A percentile compares a stretch with the other conserved stretches of the same genome.
Conservation (phyloP, 2,329 filamentous ascomycete genomes). For the Macrophomina pseudophaseolina region DNA sequence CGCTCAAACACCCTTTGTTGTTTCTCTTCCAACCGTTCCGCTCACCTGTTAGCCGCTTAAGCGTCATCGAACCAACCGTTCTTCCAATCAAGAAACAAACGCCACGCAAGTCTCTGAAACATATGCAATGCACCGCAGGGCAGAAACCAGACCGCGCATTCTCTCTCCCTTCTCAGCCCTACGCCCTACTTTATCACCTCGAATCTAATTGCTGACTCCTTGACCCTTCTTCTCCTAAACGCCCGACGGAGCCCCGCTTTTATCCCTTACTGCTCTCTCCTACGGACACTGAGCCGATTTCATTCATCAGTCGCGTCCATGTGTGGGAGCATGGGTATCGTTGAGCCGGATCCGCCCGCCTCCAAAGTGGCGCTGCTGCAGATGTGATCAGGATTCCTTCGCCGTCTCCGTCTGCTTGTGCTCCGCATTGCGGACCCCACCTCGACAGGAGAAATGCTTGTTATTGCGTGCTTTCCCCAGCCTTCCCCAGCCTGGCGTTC, state of each 20-base stretch:
- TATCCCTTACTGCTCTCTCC: not conserved
- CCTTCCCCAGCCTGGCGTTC: too few relatives aligned
- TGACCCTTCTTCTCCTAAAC: not conserved
- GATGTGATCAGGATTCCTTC: too few relatives aligned
- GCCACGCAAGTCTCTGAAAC: not conserved
- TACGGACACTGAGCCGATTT: not conserved
- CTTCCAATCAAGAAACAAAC: not conserved
- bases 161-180: conserved; percentile 12
- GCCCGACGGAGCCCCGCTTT: conserved; percentile 9
- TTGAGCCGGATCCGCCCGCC: too few relatives aligned
- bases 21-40: not conserved
- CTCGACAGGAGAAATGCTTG: too few relatives aligned
- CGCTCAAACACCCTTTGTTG: not conserved
- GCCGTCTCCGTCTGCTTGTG: too few relatives aligned
- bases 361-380: too few relatives aligned
- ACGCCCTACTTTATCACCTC: conserved; percentile 21
- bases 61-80: not conserved
- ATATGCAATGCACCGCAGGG: not conserved
- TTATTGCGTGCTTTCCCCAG: too few relatives aligned
- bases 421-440: too few relatives aligned
- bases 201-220: conserved; percentile 10
- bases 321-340: too few relatives aligned
- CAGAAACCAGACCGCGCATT: not conserved
- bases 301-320: not conserved
- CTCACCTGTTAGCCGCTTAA: too few relatives aligned